Evolutionary conservation across 2,329 filamentous ascomycete genomes (phyloP).

Genomic region (Xylariaceae sp.): DNA sequence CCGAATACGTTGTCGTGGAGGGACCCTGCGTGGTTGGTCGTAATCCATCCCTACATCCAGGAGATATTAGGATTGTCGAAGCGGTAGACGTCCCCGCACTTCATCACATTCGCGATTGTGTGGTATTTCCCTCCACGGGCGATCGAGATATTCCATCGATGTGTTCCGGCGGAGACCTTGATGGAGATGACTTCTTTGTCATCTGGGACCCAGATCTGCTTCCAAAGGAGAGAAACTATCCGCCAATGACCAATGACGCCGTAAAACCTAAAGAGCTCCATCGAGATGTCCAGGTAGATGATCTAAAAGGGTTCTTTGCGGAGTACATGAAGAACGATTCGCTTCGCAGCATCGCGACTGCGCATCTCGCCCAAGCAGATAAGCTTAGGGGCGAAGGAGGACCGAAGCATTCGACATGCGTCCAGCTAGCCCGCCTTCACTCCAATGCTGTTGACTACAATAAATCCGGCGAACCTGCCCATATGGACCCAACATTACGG

Average conservation of each 20-base stretch:
- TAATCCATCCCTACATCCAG: slow-evolving; percentile 91
- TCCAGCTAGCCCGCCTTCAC: slow-evolving; percentile 75
- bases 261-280: slow-evolving; percentile 54
- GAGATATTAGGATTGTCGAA: slow-evolving; percentile 83
- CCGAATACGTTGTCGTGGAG: slow-evolving; percentile 62
- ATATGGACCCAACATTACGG: slow-evolving; percentile 60
- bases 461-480: slow-evolving; percentile 79
- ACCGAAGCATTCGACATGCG: slow-evolving; percentile 67
- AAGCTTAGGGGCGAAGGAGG: slow-evolving; percentile 46
- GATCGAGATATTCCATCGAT: slow-evolving; percentile 86
- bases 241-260: slow-evolving; percentile 74
- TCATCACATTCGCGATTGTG: slow-evolving; percentile 75
- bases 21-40: slow-evolving; percentile 82
- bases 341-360: slow-evolving; percentile 73
- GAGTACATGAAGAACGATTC: slow-evolving; percentile 89
- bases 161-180: slow-evolving; percentile 93
- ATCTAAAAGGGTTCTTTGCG: slow-evolving; percentile 84
- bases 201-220: slow-evolving; percentile 82
- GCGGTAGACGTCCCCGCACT: slow-evolving; percentile 76
- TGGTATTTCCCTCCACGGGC: slow-evolving; percentile 81
- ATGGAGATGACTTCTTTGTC: slow-evolving; percentile 93
- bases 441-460: slow-evolving; percentile 92
- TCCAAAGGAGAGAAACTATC: slow-evolving; percentile 60
- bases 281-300: slow-evolving; percentile 64
- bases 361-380: slow-evolving; percentile 80